Evolutionary conservation across 768 basidiomycete species (phyloP), one percentile per base, ranked within the genome.

Genomic region (Termitomyces bulborhizus): DNA sequence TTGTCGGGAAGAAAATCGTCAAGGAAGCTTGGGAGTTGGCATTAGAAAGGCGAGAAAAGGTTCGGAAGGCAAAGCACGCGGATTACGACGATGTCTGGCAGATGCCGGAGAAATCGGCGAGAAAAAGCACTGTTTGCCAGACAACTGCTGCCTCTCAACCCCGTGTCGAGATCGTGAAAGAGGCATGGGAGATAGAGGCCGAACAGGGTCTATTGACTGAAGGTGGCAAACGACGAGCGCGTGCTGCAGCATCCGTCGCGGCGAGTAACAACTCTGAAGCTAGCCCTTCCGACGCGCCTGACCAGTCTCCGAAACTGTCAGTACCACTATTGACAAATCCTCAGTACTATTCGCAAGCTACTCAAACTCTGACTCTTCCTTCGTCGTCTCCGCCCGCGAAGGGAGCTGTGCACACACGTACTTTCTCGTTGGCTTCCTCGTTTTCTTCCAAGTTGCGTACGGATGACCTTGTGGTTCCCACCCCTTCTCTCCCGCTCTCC

Each of bases 11-110:
- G 71, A 77, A 76, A 60, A 71, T 89, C 26, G 63, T 87, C 54
- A 83, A 83, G 64, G 90, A 93, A 67, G 68, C 79, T 32, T 92
- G 90, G 90, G 91, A 93, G 65, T 59, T 93, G 12, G 89, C 89
- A 64, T 72, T 82, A 16, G 90, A 93, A 62, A 71, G 74, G 47
- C 75, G 78, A 45, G 62, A 72, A 3, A 80, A 76, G 53, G 66
- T 66, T n/a, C 75, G 74, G 36, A 67, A 60, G 43, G 71, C 66
- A 29, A 72, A 69, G 47, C 67, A 71, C 50, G 52, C 60, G 51
- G 66, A 66, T 62, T 63, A 57, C 45, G 60, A 64, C 32, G 71
- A 53, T 62, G 75, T 63, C 69, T 72, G 64, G 64, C 59, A 65
- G 44, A 49, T 60, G 46, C 46, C 61, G 34, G 21, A 59, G 48